Base-by-base conservation (phyloP, 805 yeast species). In the Metschnikowia gelsemii region DNA sequence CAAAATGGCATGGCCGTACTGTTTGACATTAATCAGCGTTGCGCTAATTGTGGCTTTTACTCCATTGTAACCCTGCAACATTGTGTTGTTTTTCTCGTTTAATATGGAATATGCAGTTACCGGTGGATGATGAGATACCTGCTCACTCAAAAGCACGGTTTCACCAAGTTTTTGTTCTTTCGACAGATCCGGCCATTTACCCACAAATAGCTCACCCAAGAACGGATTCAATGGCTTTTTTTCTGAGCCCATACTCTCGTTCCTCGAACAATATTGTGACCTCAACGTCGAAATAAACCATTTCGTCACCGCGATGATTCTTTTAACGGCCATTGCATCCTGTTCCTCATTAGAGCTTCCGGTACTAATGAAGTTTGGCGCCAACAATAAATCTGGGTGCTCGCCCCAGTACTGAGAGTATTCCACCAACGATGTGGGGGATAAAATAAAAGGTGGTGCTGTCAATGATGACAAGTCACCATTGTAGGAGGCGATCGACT, bases 41-140 rank as follows among this genome's bases (percentile, higher is more conserved):
- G 89, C 74, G 18, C 90, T 75, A 66, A 93, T 83, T 17, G 87
- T 79, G 19, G 97, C 90, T 63, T 79, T 85, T 57, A 91, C 79
- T 28, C 91, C 91, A 58, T 87, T 90, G 68, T 87, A 91, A 40
- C 99, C 99, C 63, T 90, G 86, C 48, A 89, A 70, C 30, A 70
- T 65, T 19, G 84, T 82, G 24, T 82, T 75, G 61, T 83, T 75
- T 55, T 79, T 78, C 48, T 81, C 85, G 61, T 89, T 89, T 57
- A 78, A 68, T 42, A 93, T 77, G 31, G 89, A 78, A 61, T 89
- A 93, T 5, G 93, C 97, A n/a, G 98, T 90, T 25, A 86, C 83
- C 19, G 99, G 98, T 13, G 99, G 99, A 63, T 93, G 99, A 67
- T 93, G 99, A 47, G 90, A 82, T 11, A 93, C 97, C 66, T 93